These are phyloP conservation scores for Aspergillus aculeatinus DNA, from an alignment of 2,329 filamentous ascomycete genomes.

Conservation along the genomic window DNA sequence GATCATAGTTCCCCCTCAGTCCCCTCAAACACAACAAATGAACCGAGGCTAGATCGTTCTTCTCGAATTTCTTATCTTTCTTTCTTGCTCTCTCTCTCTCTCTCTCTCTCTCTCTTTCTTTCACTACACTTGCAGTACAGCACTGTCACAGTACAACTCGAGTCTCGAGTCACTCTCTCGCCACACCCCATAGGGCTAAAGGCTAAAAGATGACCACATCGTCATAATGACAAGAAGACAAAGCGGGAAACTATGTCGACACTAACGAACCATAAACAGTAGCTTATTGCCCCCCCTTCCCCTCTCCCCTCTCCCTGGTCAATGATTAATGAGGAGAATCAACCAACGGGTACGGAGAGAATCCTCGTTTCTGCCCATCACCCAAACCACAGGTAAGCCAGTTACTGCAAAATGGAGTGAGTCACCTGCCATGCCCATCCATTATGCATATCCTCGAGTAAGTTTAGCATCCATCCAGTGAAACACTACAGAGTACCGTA, in stretches of 20 bases:
- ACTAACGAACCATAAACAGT: neutral
- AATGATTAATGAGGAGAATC: neutral
- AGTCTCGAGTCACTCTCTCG: neutral
- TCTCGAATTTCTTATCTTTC: too few species aligned
- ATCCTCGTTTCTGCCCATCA: neutral
- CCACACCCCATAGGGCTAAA: neutral
- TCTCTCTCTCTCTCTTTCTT: neutral
- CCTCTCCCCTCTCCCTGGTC: neutral
- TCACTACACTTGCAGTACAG: too few species aligned
- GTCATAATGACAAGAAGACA: neutral
- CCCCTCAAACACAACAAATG: neutral
- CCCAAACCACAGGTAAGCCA: too few species aligned
- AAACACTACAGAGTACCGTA: neutral
- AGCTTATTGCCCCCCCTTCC: neutral
- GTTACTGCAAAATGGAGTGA: neutral
- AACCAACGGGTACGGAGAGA: neutral
- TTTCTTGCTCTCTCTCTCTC: too few species aligned
- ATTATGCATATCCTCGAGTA: too few species aligned
- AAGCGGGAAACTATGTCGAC: too few species aligned
- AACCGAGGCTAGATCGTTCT: neutral
- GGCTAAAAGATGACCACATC: neutral
- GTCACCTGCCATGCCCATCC: neutral
- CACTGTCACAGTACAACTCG: too few species aligned
- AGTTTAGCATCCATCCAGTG: too few species aligned
- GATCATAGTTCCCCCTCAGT: neutral